phyloP scores from a whole-genome alignment of 2,329 filamentous ascomycete species.

The Hirsutella minnesotensis region DNA sequence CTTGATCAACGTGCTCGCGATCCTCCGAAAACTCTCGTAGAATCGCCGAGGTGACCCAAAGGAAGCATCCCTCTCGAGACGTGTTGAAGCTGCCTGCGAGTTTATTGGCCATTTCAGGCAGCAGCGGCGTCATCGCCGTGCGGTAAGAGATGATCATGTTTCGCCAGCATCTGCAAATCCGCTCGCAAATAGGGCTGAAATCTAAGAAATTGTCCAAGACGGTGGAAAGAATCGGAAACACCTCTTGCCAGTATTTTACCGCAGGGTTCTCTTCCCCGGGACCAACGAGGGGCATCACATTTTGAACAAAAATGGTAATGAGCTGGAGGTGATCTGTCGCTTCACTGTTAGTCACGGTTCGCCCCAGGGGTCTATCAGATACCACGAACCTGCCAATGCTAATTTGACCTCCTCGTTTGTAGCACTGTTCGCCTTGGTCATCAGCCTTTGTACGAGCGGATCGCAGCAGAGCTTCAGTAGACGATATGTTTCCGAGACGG shows the following conservation, averaged over 20 bases:
- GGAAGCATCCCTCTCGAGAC: conserved; percentile 87
- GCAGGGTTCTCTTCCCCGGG: conserved; percentile 70
- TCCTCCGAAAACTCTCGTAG: conserved; percentile 92
- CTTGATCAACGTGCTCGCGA: conserved; percentile 67
- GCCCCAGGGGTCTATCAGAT: too few species aligned
- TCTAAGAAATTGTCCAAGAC: conserved; percentile 79
- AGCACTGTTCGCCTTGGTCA: conserved; percentile 77
- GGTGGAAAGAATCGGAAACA: conserved; percentile 76
- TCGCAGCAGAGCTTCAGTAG: conserved; percentile 89
- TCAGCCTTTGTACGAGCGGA: conserved; percentile 74
- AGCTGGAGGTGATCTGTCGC: conserved; percentile 71
- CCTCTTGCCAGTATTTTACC: conserved; percentile 91
- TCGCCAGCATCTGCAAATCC: conserved; percentile 89
- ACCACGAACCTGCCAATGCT: conserved; percentile 67
- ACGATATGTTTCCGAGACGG: conserved; percentile 65
- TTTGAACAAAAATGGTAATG: conserved; percentile 80
- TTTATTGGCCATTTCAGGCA: conserved; percentile 79
- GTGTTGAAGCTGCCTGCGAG: conserved; percentile 73
- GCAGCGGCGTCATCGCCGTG: conserved; percentile 72
- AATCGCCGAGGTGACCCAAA: conserved; percentile 96
- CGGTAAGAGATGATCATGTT: conserved; percentile 96
- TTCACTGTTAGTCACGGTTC: background rate
- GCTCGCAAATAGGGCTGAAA: conserved; percentile 82
- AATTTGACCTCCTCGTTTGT: conserved; percentile 74
- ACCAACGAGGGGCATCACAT: conserved; percentile 61